These are phyloP conservation scores for Colletotrichum brevisporum DNA, from an alignment of 2,329 filamentous ascomycete genomes.

Conservation along the genomic window DNA sequence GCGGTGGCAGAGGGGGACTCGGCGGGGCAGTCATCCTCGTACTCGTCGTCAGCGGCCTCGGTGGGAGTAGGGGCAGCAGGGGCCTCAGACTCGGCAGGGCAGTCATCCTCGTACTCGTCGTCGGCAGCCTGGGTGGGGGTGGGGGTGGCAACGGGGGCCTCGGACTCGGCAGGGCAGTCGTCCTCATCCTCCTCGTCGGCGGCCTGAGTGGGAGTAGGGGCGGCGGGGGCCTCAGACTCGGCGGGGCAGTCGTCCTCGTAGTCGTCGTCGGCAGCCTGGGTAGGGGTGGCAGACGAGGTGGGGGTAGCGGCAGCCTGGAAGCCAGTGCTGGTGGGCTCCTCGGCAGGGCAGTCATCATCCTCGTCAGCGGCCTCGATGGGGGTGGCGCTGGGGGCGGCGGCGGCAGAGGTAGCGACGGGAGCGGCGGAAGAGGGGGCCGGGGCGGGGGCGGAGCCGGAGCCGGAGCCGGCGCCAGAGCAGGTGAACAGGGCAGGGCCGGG, in stretches of 20 bases:
- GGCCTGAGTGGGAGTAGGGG: conserved; percentile 20
- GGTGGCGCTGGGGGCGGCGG: conserved; percentile 12
- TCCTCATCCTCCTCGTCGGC: conserved; percentile 20
- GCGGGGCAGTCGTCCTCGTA: conserved; percentile 33
- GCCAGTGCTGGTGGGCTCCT: not conserved
- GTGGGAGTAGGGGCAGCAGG: conserved; percentile 21
- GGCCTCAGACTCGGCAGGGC: conserved; percentile 27
- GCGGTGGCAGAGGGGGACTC: conserved; percentile 22
- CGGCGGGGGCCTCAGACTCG: conserved; percentile 18
- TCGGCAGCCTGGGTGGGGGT: not conserved
- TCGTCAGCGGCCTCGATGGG: conserved; percentile 12
- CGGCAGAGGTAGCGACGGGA: conserved; percentile 12
- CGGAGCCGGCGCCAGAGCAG: conserved; percentile 51
- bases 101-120: conserved; percentile 28
- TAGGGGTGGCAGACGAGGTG: not conserved
- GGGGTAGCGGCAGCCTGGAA: not conserved
- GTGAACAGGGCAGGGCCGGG: conserved; percentile 64
- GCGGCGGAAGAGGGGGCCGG: conserved; percentile 18
- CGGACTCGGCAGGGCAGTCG: conserved; percentile 7
- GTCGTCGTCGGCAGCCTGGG: conserved; percentile 9
- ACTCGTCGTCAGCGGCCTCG: conserved; percentile 5
- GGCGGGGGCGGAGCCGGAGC: conserved; percentile 29
- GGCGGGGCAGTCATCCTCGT: conserved; percentile 34
- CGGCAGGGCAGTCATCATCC: conserved; percentile 15
- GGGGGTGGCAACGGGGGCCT: not conserved